Evolutionary conservation across 129 eudicot genomes (phyloP).

Genomic region (Flaveria brownii): DNA sequence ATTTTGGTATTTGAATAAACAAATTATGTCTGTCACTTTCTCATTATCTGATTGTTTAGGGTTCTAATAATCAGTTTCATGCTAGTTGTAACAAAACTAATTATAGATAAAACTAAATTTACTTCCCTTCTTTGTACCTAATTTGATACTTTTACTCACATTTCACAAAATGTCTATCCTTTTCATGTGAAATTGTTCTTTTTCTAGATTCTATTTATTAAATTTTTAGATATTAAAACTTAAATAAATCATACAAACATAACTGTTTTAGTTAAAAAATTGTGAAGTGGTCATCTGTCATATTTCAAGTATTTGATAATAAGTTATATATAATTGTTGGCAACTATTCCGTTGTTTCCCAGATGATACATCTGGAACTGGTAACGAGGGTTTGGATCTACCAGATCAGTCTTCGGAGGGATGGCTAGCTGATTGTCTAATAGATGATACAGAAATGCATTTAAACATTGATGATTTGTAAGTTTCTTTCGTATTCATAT

Average conservation of each 20-base stretch:
- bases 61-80: neutral
- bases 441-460: constrained; percentile 59
- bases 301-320: constrained; percentile 5
- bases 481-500: constrained; percentile 31
- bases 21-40: neutral
- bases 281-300: neutral
- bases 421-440: constrained; percentile 81
- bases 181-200: neutral
- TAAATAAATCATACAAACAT: neutral
- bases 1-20: neutral
- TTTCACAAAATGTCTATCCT: neutral
- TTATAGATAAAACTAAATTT: too few species aligned
- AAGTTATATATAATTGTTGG: neutral
- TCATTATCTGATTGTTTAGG: neutral
- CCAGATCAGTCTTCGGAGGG: constrained; percentile 58
- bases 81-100: neutral
- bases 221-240: neutral
- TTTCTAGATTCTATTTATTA: neutral
- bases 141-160: neutral
- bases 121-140: neutral
- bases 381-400: constrained; percentile 44
- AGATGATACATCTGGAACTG: constrained; percentile 57
- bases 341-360: constrained; percentile 21
- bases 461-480: constrained; percentile 61
- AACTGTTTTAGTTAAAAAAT: neutral